Percentiles rank a stretch among this genome's conserved stretches.
Conservation (phyloP, 768 basidiomycete genomes). For the Xanthoconium stramineum region DNA sequence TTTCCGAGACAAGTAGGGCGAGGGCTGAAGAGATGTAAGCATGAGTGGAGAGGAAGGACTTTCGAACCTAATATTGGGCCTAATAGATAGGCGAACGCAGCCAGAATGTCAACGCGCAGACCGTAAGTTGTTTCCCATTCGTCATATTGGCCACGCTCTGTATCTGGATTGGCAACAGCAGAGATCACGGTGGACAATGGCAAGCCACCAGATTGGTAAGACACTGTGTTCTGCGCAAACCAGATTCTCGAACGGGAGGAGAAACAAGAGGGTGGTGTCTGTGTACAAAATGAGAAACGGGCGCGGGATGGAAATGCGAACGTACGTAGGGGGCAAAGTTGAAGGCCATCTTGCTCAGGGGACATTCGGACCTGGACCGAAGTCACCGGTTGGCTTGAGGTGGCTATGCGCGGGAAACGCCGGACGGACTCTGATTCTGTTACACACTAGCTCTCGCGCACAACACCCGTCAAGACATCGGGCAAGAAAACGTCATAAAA, state of each 20-base stretch:
- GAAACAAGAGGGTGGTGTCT: constrained; percentile 45
- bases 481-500: constrained; percentile 23
- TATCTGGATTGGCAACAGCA: constrained; percentile 31
- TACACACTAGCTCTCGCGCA: constrained; percentile 4
- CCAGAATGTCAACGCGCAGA: constrained; percentile 63
- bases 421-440: constrained; percentile 37
- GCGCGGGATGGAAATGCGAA: not conserved
- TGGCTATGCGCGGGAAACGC: constrained; percentile 41
- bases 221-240: constrained; percentile 47
- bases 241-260: constrained; percentile 40
- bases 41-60: not conserved
- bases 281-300: constrained; percentile 2
- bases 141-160: constrained; percentile 44
- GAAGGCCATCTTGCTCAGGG: not conserved
- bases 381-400: not conserved
- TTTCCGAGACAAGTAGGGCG: constrained; percentile 66
- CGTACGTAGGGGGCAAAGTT: constrained; percentile 50
- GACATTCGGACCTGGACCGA: not conserved
- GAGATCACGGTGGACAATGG: constrained; percentile 52
- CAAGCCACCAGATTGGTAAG: constrained; percentile 71
- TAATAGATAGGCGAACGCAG: constrained; percentile 61
- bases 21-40: constrained; percentile 43
- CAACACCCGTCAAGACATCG: constrained; percentile 27
- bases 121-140: constrained; percentile 72
- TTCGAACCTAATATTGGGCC: constrained; percentile 71